phyloP scores from a whole-genome alignment of 1,139 yeast genomes.

The Candida freyschussii region DNA sequence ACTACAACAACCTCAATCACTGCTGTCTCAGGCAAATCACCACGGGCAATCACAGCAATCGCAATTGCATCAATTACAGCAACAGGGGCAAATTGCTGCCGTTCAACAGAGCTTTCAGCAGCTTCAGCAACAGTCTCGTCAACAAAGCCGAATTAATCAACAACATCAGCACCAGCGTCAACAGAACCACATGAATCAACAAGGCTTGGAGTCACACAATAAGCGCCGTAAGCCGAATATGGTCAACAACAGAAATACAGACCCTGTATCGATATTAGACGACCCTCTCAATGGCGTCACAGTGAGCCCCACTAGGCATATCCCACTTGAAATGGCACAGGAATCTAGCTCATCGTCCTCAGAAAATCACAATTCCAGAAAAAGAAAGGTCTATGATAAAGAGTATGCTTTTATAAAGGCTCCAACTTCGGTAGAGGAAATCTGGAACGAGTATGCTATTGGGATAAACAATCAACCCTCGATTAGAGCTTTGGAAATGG shows the following conservation, averaged over 20 bases:
- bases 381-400: constrained; percentile 28
- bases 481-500: constrained; percentile 32
- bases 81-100: constrained; percentile 3
- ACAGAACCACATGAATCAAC: constrained; percentile 13
- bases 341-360: constrained; percentile 2
- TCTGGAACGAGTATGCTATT: constrained; percentile 37
- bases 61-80: constrained; percentile 9
- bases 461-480: constrained; percentile 36
- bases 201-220: constrained; percentile 7
- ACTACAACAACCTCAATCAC: constrained; percentile 10
- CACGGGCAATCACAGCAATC: constrained; percentile 8
- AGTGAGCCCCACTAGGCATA: constrained; percentile 12
- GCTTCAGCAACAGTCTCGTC: constrained; percentile 13
- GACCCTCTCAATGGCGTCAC: constrained; percentile 7
- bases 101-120: constrained; percentile 4
- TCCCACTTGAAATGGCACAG: constrained; percentile 11
- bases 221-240: constrained; percentile 9
- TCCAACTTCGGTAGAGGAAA: constrained; percentile 35
- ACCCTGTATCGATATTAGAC: constrained; percentile 12
- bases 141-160: constrained; percentile 7
- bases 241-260: constrained; percentile 6
- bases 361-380: constrained; percentile 9
- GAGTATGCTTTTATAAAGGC: constrained; percentile 35
- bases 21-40: constrained; percentile 4
- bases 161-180: no score